A percentile compares a stretch with the other conserved stretches of the same genome.
Evolutionary conservation across 345 rosid genomes (phyloP).

Genomic region (Brassica juncea): DNA sequence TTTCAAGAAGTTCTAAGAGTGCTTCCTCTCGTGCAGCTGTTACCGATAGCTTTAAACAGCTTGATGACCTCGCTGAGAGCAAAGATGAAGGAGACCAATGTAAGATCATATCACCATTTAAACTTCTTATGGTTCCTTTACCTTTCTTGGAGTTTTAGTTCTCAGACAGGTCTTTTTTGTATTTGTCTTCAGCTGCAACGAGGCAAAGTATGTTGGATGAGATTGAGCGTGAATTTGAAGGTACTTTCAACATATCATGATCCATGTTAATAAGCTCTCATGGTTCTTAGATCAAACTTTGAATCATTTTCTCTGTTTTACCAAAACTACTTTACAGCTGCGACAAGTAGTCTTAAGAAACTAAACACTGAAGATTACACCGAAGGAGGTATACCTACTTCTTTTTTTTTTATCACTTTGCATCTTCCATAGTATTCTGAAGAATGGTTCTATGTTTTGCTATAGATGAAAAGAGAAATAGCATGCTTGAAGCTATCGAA

Average conservation of each 20-base stretch:
- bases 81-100: slow-evolving; percentile 33
- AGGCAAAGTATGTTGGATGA: slow-evolving; percentile 42
- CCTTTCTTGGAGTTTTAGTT: slow-evolving; percentile 14
- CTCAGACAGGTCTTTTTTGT: slow-evolving; percentile 9
- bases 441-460: slow-evolving; percentile 4
- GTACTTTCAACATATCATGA: neutral
- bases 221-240: slow-evolving; percentile 43
- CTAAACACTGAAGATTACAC: slow-evolving; percentile 21
- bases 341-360: slow-evolving; percentile 32
- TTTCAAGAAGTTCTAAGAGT: slow-evolving; percentile 16
- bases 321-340: slow-evolving; percentile 28
- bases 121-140: neutral
- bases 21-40: slow-evolving; percentile 28
- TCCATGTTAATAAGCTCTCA: neutral
- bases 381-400: slow-evolving; percentile 17
- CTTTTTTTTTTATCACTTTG: neutral
- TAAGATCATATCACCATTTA: neutral
- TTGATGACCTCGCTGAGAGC: slow-evolving; percentile 27
- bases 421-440: neutral
- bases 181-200: slow-evolving; percentile 34
- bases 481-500: slow-evolving; percentile 40
- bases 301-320: slow-evolving; percentile 11
- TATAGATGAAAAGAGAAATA: slow-evolving; percentile 35
- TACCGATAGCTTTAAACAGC: slow-evolving; percentile 21
- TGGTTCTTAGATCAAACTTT: neutral